phyloP scores from a whole-genome alignment of 768 basidiomycete genomes.

The Omphalotus guepiniiformis region DNA sequence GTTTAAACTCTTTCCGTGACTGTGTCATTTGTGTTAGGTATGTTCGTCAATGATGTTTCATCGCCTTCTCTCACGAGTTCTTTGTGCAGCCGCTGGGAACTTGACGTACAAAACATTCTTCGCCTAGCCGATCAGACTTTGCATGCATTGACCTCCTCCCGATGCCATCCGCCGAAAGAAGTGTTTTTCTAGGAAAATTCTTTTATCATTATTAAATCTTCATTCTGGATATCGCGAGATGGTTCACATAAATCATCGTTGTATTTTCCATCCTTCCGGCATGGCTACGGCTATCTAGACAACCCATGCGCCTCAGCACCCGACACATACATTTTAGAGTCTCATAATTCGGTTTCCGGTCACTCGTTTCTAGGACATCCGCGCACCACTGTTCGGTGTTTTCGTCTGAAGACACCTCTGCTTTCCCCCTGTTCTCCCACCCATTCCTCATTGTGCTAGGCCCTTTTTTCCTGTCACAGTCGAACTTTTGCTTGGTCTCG shows the following conservation, averaged over 20 bases:
- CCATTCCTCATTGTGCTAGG: background rate
- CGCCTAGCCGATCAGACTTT: slow-evolving; percentile 8
- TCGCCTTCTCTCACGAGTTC: slow-evolving; percentile 2
- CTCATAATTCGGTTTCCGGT: background rate
- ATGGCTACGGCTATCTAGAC: background rate
- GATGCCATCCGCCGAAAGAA: slow-evolving; percentile 7
- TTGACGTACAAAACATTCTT: background rate
- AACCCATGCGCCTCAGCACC: background rate
- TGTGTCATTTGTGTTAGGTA: background rate
- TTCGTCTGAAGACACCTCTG: background rate
- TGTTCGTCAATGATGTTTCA: background rate
- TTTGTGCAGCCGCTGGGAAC: background rate
- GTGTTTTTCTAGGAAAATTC: slow-evolving; percentile 11
- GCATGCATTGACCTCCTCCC: slow-evolving; percentile 7
- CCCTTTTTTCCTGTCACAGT: too few species aligned
- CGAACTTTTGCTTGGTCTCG: too few species aligned
- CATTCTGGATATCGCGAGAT: slow-evolving; percentile 9
- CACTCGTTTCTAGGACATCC: slow-evolving; percentile 8
- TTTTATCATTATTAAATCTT: slow-evolving; percentile 8
- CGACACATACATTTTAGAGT: background rate
- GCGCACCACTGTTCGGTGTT: background rate
- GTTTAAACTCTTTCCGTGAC: slow-evolving; percentile 28
- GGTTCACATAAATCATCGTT: slow-evolving; percentile 7
- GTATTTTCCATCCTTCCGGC: slow-evolving; percentile 3
- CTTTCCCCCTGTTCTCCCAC: background rate